phyloP scores from a whole-genome alignment of 1,284 basidiomycete genomes.

The Apiotrichum gracile region DNA sequence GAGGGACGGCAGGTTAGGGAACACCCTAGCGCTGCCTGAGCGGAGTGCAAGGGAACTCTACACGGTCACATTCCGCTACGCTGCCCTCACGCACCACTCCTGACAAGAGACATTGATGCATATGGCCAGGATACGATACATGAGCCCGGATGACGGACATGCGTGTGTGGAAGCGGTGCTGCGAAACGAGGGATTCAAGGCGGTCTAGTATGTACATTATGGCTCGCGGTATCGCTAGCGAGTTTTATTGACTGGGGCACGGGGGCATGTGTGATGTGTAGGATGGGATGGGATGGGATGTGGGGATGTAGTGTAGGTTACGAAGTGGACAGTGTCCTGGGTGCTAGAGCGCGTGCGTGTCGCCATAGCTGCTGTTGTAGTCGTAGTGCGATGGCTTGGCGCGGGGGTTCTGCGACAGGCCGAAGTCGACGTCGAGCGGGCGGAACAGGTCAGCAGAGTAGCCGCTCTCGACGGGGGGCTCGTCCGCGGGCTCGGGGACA shows the following conservation, averaged over 20 bases:
- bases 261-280: neutral
- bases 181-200: too few relatives aligned
- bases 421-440: neutral
- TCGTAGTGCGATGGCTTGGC: neutral
- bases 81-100: neutral
- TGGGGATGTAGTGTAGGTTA: neutral
- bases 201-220: too few relatives aligned
- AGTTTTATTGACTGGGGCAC: too few relatives aligned
- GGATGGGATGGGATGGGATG: neutral
- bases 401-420: neutral
- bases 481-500: neutral
- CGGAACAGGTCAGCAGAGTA: constrained; percentile 2
- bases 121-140: constrained; percentile 2
- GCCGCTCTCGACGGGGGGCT: neutral
- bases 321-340: too few relatives aligned
- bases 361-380: neutral
- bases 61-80: too few relatives aligned
- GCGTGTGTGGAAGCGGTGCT: too few relatives aligned
- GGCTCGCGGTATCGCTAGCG: too few relatives aligned
- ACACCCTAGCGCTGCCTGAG: too few relatives aligned
- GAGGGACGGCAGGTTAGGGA: too few relatives aligned
- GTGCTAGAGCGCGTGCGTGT: too few relatives aligned
- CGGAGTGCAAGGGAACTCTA: too few relatives aligned
- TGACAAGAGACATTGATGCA: neutral
- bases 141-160: too few relatives aligned